Evolutionary conservation across 257 asterid species (phyloP).

Genomic region (Penstemon eatonii): DNA sequence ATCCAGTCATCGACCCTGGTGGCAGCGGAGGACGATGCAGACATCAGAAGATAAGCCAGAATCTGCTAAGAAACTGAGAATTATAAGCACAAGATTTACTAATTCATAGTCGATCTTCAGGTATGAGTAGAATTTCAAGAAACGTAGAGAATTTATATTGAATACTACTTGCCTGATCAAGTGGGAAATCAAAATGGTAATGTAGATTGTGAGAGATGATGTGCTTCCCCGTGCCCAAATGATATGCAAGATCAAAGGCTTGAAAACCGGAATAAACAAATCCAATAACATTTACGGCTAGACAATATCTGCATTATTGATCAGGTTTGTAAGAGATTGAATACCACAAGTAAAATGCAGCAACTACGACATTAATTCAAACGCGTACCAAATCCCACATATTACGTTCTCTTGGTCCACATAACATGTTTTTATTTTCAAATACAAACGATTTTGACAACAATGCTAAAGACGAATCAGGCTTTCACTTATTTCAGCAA

Average conservation of each 20-base stretch:
- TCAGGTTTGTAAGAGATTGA: slow-evolving; percentile 3
- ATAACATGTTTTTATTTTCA: not conserved
- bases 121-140: not conserved
- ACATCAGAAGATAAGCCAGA: slow-evolving; percentile 76
- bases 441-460: not conserved
- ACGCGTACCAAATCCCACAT: slow-evolving; percentile 5
- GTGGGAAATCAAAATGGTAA: slow-evolving; percentile 59
- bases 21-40: slow-evolving; percentile 87
- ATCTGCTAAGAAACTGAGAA: slow-evolving; percentile 40
- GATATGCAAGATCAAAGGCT: slow-evolving; percentile 52
- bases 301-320: slow-evolving; percentile 54
- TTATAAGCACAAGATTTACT: not conserved
- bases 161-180: slow-evolving; percentile 74
- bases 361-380: not conserved
- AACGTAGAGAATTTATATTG: not conserved
- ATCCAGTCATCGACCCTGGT: slow-evolving; percentile 85
- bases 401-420: not conserved
- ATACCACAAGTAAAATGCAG: slow-evolving; percentile 17
- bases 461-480: not conserved
- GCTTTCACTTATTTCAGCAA: not conserved
- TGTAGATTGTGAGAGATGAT: slow-evolving; percentile 52
- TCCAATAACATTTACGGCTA: slow-evolving; percentile 70
- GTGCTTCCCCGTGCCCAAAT: slow-evolving; percentile 62
- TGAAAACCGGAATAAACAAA: slow-evolving; percentile 73
- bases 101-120: not conserved